Evolutionary conservation across 345 rosid genomes (phyloP).

Genomic region (Excoecaria cochinchinensis): DNA sequence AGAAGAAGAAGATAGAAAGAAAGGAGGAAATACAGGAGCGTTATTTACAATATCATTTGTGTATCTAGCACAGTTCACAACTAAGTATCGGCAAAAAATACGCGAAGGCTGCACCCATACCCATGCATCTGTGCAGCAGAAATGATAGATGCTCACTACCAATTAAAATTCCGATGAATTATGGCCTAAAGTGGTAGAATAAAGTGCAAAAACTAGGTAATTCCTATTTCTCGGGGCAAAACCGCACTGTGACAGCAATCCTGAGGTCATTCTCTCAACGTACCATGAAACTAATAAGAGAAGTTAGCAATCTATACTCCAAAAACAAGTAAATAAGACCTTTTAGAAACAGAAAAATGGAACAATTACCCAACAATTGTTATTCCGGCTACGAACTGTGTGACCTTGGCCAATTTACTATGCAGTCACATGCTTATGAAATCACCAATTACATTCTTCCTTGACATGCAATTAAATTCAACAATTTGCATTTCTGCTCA

Average conservation of each 20-base stretch:
- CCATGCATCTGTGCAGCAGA: not conserved
- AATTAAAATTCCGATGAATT: not conserved
- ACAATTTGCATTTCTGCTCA: not conserved
- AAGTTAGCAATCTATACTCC: not conserved
- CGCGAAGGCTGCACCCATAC: not conserved
- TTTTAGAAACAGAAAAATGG: not conserved
- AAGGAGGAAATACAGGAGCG: not conserved
- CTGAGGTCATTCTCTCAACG: not conserved
- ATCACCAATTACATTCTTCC: not conserved
- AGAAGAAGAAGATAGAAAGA: no score
- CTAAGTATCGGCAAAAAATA: conserved; percentile 4
- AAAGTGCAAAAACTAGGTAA: not conserved
- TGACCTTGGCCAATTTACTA: not conserved
- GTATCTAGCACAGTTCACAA: conserved; percentile 7
- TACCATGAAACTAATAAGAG: not conserved
- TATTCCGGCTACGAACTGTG: not conserved
- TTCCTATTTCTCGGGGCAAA: not conserved
- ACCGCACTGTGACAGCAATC: not conserved
- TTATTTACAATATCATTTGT: not conserved
- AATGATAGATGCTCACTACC: not conserved
- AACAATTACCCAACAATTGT: not conserved
- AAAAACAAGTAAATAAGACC: not conserved
- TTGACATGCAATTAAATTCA: not conserved
- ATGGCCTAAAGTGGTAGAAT: not conserved
- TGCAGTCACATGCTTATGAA: not conserved